Percentiles rank a stretch among this genome's conserved stretches.
These are phyloP conservation scores for Selaginella moellendorffii DNA, from an alignment of 75 land plant species.

Conservation along the genomic window DNA sequence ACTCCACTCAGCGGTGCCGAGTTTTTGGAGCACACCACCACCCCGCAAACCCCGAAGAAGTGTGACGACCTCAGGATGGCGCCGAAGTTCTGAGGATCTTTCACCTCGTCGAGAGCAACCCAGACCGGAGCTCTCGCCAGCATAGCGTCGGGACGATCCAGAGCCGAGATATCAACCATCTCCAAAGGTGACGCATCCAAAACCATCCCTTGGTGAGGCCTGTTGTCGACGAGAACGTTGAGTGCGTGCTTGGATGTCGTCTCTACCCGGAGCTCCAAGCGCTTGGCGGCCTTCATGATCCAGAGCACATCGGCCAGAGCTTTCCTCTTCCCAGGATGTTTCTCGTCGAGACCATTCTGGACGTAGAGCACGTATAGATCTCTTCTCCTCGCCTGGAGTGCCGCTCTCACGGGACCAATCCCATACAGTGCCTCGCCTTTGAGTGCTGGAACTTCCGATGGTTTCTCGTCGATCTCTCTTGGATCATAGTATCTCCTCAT, in stretches of 20 bases:
- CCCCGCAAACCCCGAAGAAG: conserved; percentile 80
- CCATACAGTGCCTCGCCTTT: conserved; percentile 84
- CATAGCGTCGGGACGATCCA: conserved; percentile 33
- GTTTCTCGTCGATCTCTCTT: neutral
- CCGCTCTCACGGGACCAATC: conserved; percentile 80
- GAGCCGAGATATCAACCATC: conserved; percentile 40
- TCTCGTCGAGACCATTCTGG: conserved; percentile 67
- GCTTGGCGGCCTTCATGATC: conserved; percentile 47
- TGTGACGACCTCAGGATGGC: conserved; percentile 83
- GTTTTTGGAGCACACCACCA: conserved; percentile 88
- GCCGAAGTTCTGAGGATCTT: conserved; percentile 92
- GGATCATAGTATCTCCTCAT: conserved; percentile 1
- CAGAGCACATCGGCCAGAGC: conserved; percentile 68
- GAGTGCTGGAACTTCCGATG: neutral
- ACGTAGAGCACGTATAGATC: conserved; percentile 68
- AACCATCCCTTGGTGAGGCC: conserved; percentile 91
- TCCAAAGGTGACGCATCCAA: conserved; percentile 91
- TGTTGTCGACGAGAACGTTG: conserved; percentile 76
- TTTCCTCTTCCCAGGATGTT: conserved; percentile 59
- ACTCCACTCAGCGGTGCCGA: conserved; percentile 98
- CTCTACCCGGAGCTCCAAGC: conserved; percentile 35
- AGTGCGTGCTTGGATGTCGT: conserved; percentile 74
- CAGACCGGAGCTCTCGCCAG: conserved; percentile 38
- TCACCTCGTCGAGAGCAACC: conserved; percentile 93
- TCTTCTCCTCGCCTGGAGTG: conserved; percentile 50